Evolutionary conservation across 306 rosid species (phyloP).

Genomic region (Casuarina equisetifolia): DNA sequence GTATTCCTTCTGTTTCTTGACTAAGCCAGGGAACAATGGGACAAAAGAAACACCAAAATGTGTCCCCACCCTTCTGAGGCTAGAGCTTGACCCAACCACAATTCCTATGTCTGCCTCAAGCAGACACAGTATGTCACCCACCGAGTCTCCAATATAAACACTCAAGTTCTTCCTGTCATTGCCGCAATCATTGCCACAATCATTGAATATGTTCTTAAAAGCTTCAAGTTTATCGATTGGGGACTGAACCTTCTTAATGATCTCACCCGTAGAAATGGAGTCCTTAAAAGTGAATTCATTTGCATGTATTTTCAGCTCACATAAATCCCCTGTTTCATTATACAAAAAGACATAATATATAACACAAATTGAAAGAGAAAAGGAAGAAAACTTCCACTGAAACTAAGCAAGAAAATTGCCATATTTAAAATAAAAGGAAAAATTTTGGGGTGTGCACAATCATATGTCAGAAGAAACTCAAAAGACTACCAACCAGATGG

Average conservation of each 20-base stretch:
- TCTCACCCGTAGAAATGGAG: constrained; percentile 80
- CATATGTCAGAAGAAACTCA: neutral
- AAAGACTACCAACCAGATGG: neutral
- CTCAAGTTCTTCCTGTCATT: constrained; percentile 60
- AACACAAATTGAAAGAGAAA: constrained; percentile 5
- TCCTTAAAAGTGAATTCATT: constrained; percentile 77
- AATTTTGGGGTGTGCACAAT: neutral
- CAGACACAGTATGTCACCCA: constrained; percentile 92
- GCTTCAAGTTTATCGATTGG: constrained; percentile 84
- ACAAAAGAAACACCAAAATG: constrained; percentile 79
- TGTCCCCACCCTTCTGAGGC: constrained; percentile 74
- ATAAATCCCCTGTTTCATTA: constrained; percentile 62
- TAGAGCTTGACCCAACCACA: constrained; percentile 83
- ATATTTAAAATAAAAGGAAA: neutral
- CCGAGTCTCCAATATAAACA: constrained; percentile 84
- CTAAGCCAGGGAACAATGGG: constrained; percentile 73
- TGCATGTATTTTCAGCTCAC: constrained; percentile 67
- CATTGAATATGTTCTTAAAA: constrained; percentile 50
- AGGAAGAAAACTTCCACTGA: neutral
- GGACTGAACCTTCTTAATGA: constrained; percentile 79
- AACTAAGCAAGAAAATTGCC: neutral
- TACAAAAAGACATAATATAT: neutral
- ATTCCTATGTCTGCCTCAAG: constrained; percentile 97
- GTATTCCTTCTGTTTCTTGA: constrained; percentile 68
- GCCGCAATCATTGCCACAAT: constrained; percentile 32